A percentile compares a stretch with the other conserved stretches of the same genome.
Conservation (phyloP, 2,329 filamentous ascomycete species). For the Teratosphaeria gauchensis region DNA sequence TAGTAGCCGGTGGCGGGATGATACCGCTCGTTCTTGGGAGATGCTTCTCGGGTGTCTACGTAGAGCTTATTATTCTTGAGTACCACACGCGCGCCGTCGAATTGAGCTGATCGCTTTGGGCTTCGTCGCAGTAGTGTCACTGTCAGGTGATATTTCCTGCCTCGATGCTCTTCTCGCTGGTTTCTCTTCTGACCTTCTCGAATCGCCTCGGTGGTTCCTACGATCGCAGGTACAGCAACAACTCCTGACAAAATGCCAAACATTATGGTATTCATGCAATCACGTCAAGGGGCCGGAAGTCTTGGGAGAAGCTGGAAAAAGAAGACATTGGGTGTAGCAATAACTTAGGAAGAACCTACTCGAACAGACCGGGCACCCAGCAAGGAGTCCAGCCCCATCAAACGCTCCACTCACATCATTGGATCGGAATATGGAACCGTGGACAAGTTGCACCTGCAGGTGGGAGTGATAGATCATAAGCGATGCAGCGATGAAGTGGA, state of each 20-base stretch:
- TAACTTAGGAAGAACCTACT: neutral
- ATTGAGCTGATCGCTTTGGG: conserved; percentile 14
- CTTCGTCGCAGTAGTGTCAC: conserved; percentile 19
- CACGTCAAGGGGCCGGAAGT: too few species aligned
- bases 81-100: conserved; percentile 22
- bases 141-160: conserved; percentile 22
- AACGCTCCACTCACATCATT: neutral
- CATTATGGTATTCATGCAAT: conserved; percentile 15
- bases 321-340: neutral
- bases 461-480: neutral
- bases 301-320: neutral
- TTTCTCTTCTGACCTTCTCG: conserved; percentile 23
- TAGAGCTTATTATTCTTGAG: conserved; percentile 34
- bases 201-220: conserved; percentile 27
- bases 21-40: conserved; percentile 8
- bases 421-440: neutral
- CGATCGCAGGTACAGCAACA: conserved; percentile 25
- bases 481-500: neutral
- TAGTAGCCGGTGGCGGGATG: conserved; percentile 36
- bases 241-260: conserved; percentile 24
- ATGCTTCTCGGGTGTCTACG: conserved; percentile 15
- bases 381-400: neutral
- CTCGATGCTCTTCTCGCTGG: conserved; percentile 23
- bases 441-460: neutral
- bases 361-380: neutral